A percentile compares a stretch with the other conserved stretches of the same genome.
These are phyloP conservation scores for Colletotrichum agaves DNA, from an alignment of 2,329 filamentous ascomycete genomes.

Conservation along the genomic window DNA sequence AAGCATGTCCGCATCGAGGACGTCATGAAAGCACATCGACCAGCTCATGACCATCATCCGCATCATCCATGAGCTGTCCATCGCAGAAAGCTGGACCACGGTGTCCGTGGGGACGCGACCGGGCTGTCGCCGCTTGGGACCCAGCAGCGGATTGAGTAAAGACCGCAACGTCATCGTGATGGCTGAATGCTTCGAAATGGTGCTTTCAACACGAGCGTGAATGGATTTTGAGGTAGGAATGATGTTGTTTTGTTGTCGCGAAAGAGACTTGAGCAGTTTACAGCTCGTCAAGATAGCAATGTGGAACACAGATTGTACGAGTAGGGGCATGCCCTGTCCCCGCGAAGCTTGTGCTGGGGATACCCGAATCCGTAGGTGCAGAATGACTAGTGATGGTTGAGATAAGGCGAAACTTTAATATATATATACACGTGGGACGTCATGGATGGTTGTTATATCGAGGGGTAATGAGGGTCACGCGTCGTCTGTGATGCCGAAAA, in stretches of 20 bases:
- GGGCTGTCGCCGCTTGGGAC: constrained; percentile 8
- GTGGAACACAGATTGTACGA: neutral
- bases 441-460: neutral
- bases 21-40: constrained; percentile 56
- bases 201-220: neutral
- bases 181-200: neutral
- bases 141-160: constrained; percentile 25
- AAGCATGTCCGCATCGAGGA: constrained; percentile 55
- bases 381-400: constrained; percentile 14
- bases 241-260: neutral
- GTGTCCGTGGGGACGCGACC: constrained; percentile 16
- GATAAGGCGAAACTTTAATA: constrained; percentile 23
- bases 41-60: constrained; percentile 45
- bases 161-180: constrained; percentile 10
- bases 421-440: constrained; percentile 15
- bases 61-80: constrained; percentile 47
- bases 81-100: constrained; percentile 43
- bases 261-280: neutral
- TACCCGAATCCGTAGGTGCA: neutral
- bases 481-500: neutral
- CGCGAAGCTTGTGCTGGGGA: constrained; percentile 2
- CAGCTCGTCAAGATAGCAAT: neutral
- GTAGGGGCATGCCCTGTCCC: constrained; percentile 19
- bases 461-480: neutral
- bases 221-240: too few species aligned